phyloP scores from a whole-genome alignment of 192 early-diverging fungal species.

The Chytriomyces hyalinus region DNA sequence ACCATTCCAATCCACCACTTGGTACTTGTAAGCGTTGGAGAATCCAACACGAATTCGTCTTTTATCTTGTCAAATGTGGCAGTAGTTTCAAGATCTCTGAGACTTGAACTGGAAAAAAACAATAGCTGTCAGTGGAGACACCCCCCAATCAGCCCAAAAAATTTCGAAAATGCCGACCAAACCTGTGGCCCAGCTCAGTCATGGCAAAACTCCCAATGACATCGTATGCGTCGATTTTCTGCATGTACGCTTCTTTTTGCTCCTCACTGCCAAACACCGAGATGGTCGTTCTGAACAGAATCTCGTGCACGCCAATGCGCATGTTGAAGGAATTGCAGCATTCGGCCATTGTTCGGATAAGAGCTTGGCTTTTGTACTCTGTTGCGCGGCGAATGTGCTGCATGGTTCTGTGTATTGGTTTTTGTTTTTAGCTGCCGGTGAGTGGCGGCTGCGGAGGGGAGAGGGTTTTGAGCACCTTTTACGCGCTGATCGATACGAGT shows the following conservation, averaged over 20 bases:
- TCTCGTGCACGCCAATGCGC: slow-evolving; percentile 67
- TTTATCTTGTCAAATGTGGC: slow-evolving; percentile 64
- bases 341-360: slow-evolving; percentile 42
- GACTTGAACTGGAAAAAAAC: slow-evolving; percentile 35
- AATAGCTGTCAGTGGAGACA: background rate
- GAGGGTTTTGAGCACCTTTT: background rate
- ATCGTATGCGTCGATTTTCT: slow-evolving; percentile 58
- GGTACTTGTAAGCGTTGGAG: slow-evolving; percentile 62
- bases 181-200: slow-evolving; percentile 67
- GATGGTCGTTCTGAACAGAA: slow-evolving; percentile 62
- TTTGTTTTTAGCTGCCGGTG: background rate
- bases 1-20: slow-evolving; percentile 77
- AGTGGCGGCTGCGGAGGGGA: background rate
- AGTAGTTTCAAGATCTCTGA: slow-evolving; percentile 68
- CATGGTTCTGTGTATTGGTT: slow-evolving; percentile 25
- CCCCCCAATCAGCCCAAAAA: background rate
- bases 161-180: background rate
- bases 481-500: slow-evolving; percentile 10
- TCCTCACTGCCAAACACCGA: slow-evolving; percentile 63
- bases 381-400: slow-evolving; percentile 11
- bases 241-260: slow-evolving; percentile 60
- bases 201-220: slow-evolving; percentile 72
- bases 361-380: slow-evolving; percentile 2
- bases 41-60: slow-evolving; percentile 67
- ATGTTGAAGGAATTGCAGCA: slow-evolving; percentile 66